Conservation (phyloP, 2,329 filamentous ascomycete genomes). For the Verticillium tricorpus region DNA sequence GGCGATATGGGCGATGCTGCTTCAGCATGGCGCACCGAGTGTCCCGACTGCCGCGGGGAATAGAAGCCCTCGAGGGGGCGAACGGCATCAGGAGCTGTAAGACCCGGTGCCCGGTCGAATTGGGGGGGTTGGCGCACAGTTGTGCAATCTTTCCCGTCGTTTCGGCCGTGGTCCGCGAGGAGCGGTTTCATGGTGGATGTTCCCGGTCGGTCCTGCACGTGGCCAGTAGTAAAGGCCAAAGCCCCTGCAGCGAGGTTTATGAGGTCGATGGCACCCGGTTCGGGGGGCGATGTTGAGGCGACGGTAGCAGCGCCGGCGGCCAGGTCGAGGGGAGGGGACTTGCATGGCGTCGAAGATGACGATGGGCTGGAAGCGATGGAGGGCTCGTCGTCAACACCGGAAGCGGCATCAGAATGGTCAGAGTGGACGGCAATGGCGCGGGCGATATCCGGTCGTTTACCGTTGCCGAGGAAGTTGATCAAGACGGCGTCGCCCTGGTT, state of each 20-base stretch:
- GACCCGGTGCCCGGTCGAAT: neutral
- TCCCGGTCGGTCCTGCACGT: neutral
- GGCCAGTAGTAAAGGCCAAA: constrained; percentile 17
- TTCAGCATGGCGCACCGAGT: constrained; percentile 3
- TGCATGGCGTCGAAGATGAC: constrained; percentile 3
- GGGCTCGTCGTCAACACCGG: constrained; percentile 6
- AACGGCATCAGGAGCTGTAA: constrained; percentile 17
- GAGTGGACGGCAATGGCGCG: constrained; percentile 48
- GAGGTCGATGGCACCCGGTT: constrained; percentile 17
- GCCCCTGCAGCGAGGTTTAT: constrained; percentile 26
- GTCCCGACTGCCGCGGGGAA: neutral
- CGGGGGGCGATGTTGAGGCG: neutral
- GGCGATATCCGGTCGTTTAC: constrained; percentile 62
- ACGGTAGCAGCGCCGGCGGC: neutral
- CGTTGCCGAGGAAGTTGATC: constrained; percentile 58
- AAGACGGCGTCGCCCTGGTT: constrained; percentile 64
- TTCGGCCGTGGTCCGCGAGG: neutral
- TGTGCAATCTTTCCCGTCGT: neutral
- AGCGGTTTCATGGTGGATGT: constrained; percentile 8
- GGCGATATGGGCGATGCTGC: constrained; percentile 8
- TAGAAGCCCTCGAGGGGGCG: constrained; percentile 4
- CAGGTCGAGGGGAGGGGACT: neutral
- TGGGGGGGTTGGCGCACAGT: neutral
- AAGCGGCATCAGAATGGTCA: constrained; percentile 16
- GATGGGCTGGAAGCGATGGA: constrained; percentile 8